Conservation (phyloP, 805 yeast genomes). For the Starmerella etchellsii region DNA sequence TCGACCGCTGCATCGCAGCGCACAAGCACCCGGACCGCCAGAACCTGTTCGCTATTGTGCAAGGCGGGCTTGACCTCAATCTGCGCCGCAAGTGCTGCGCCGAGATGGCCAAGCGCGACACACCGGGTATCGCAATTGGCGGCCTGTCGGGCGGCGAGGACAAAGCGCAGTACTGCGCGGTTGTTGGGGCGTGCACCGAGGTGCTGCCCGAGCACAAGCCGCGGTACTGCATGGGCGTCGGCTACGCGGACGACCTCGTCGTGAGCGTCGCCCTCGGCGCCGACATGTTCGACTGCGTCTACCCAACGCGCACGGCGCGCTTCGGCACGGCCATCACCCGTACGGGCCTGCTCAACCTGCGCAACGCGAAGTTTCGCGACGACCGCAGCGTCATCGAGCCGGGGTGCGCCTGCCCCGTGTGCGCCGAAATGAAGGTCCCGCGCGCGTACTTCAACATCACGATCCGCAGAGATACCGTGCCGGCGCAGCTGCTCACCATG, state of each 20-base stretch:
- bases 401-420: slow-evolving; percentile 33
- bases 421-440: slow-evolving; percentile 31
- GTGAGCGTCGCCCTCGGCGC: slow-evolving; percentile 37
- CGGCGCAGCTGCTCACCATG: slow-evolving; percentile 33
- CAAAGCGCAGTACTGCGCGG: slow-evolving; percentile 31
- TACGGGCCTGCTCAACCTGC: slow-evolving; percentile 28
- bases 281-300: slow-evolving; percentile 36
- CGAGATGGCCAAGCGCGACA: slow-evolving; percentile 33
- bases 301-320: slow-evolving; percentile 34
- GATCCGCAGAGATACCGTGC: slow-evolving; percentile 33
- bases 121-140: slow-evolving; percentile 38
- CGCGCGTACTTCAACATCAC: slow-evolving; percentile 29
- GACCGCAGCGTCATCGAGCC: slow-evolving; percentile 30
- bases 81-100: slow-evolving; percentile 31
- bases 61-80: slow-evolving; percentile 34
- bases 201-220: slow-evolving; percentile 33
- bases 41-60: slow-evolving; percentile 34
- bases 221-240: slow-evolving; percentile 37
- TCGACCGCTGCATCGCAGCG: slow-evolving; percentile 34
- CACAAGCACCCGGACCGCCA: slow-evolving; percentile 33
- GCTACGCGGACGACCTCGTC: slow-evolving; percentile 36
- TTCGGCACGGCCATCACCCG: slow-evolving; percentile 35
- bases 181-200: slow-evolving; percentile 32
- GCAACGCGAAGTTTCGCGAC: slow-evolving; percentile 27
- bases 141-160: slow-evolving; percentile 38